Evolutionary conservation across 805 yeast genomes (phyloP), one percentile per base, ranked within the genome.

Genomic region (Yamadazyma endophytica): DNA sequence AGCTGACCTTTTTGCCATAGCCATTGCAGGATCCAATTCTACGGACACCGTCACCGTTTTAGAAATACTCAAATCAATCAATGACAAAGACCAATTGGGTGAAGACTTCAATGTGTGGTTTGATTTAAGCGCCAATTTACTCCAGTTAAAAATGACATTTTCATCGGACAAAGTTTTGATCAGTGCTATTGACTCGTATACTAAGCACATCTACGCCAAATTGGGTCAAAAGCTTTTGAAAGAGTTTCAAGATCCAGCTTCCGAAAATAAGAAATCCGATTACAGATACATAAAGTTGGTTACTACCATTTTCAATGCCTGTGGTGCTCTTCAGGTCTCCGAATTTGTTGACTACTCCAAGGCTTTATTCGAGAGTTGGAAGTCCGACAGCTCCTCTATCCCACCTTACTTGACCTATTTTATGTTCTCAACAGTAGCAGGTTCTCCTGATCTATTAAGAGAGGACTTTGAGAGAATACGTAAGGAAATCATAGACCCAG

Each of bases 91-190:
- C 14, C 32, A 37, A 17, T 35, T 58, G 21, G 69, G 63, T 36
- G 46, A 51, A 4, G 63, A 64, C 22, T 65, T 57, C 40, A 64
- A 68, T 28, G 77, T 75, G 27, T 79, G 86, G 85, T 51, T 57
- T 15, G 79, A 75, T 46, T 58, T 77, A 25, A 51, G 67, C 15
- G 56, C 60, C 19, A 51, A 73, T 13, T 47, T 77, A 24, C 47
- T 46, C 13, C 44, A 49, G 15, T 48, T 74, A 17, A 42, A 52
- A 20, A 49, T 61, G 2, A 72, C 69, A 45, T 68, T 61, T 37
- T 39, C 53, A 0, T 44, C 40, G 6, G 42, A 32, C 13, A 42
- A 45, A 24, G 52, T 47, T 13, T 40, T 61, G 4, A 33, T 43
- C 2, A 29, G 45, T 13, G 57, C 55, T 5, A 49, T 70, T 32